Conservation (phyloP, 1,284 basidiomycete species). For the Cronartium ribicola region DNA sequence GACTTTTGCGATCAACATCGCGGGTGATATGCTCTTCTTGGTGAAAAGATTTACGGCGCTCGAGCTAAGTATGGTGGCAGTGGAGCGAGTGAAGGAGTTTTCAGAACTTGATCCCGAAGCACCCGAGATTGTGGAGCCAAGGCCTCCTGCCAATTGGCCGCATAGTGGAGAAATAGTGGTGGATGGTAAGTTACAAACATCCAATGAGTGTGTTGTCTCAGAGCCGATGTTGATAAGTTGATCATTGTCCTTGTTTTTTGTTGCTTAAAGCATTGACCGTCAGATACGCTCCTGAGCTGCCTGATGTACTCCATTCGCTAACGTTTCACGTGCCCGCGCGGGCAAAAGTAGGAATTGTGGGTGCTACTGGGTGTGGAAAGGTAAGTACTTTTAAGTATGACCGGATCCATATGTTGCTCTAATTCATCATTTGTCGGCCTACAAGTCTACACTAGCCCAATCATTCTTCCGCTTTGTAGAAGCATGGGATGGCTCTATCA, state of each 20-base stretch:
- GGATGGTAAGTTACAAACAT: conserved; percentile 46
- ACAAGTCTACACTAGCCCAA: conserved; percentile 24
- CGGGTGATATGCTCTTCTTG: conserved; percentile 62
- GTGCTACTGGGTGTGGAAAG: conserved; percentile 97
- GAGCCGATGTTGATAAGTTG: neutral
- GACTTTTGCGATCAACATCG: conserved; percentile 53
- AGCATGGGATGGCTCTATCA: conserved; percentile 17
- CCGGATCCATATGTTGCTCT: conserved; percentile 58
- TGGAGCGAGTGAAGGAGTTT: conserved; percentile 18
- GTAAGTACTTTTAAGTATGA: conserved; percentile 86
- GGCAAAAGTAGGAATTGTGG: conserved; percentile 91
- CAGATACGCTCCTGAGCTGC: conserved; percentile 66
- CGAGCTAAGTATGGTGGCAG: conserved; percentile 30
- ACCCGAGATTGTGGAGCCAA: conserved; percentile 4
- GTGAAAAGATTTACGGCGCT: conserved; percentile 49
- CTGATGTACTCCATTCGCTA: conserved; percentile 66
- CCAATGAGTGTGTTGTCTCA: neutral
- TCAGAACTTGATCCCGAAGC: conserved; percentile 12
- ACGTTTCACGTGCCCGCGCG: conserved; percentile 75
- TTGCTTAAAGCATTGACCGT: conserved; percentile 57
- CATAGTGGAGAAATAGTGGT: conserved; percentile 62
- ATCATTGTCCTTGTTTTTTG: neutral
- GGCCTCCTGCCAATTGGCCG: conserved; percentile 64
- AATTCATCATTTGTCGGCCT: conserved; percentile 47
- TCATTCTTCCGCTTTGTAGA: conserved; percentile 41